Conservation (phyloP, 2,329 filamentous ascomycete genomes). For the Ceratocystis lukuohia region DNA sequence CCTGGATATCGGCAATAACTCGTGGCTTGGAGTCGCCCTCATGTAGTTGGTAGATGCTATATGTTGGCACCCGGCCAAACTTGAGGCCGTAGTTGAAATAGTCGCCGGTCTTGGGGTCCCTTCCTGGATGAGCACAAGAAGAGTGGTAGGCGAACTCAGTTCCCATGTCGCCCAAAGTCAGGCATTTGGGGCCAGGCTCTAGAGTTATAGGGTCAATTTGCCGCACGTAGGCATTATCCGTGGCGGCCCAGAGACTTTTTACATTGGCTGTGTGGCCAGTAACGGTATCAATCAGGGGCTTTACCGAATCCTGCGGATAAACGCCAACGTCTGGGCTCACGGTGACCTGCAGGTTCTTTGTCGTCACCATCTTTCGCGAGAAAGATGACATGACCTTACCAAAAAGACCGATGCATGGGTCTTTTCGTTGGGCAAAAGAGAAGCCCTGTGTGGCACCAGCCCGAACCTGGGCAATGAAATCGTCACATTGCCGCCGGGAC, state of each 20-base stretch:
- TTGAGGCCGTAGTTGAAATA: slow-evolving; percentile 73
- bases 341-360: slow-evolving; percentile 52
- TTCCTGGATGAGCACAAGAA: slow-evolving; percentile 57
- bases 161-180: slow-evolving; percentile 48
- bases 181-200: slow-evolving; percentile 49
- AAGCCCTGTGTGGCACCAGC: slow-evolving; percentile 43
- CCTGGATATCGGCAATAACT: slow-evolving; percentile 54
- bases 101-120: slow-evolving; percentile 60
- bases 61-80: slow-evolving; percentile 42
- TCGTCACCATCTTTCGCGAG: slow-evolving; percentile 24
- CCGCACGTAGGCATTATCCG: slow-evolving; percentile 44
- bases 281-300: slow-evolving; percentile 10
- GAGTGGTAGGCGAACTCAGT: slow-evolving; percentile 53
- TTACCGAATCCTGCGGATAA: slow-evolving; percentile 25
- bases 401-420: slow-evolving; percentile 63
- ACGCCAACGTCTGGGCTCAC: slow-evolving; percentile 51
- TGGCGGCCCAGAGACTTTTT: slow-evolving; percentile 40
- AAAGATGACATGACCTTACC: slow-evolving; percentile 56
- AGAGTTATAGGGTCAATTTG: slow-evolving; percentile 56
- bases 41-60: slow-evolving; percentile 56
- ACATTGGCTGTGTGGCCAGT: slow-evolving; percentile 30
- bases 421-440: slow-evolving; percentile 57
- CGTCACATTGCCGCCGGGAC: slow-evolving; percentile 55
- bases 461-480: slow-evolving; percentile 46
- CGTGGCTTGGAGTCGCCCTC: slow-evolving; percentile 50